Conservation (phyloP, 352 stramenopile species). For the Pilasporangium apinafurcum region DNA sequence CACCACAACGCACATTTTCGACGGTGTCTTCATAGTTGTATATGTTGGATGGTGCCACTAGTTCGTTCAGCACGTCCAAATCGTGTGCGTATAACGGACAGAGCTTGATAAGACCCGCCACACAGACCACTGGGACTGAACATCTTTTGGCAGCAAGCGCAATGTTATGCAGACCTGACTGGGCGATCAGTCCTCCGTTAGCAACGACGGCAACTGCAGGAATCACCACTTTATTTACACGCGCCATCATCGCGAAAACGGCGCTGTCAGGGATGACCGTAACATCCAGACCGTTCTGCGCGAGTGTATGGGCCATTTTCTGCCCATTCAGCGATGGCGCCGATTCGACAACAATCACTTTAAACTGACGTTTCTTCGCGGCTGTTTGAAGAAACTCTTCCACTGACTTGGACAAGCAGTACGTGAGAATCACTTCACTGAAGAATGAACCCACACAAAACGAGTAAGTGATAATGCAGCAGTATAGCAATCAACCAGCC, state of each 20-base stretch:
- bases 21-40: slow-evolving; percentile 89
- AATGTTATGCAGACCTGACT: slow-evolving; percentile 94
- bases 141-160: slow-evolving; percentile 94
- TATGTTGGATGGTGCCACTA: slow-evolving; percentile 83
- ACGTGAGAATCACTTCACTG: slow-evolving; percentile 95
- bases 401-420: slow-evolving; percentile 89
- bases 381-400: slow-evolving; percentile 88
- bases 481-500: background rate
- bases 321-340: slow-evolving; percentile 91
- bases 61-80: slow-evolving; percentile 93
- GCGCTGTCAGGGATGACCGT: slow-evolving; percentile 96
- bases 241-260: slow-evolving; percentile 97
- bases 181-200: slow-evolving; percentile 95
- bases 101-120: slow-evolving; percentile 97
- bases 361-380: slow-evolving; percentile 92
- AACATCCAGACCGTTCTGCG: slow-evolving; percentile 88
- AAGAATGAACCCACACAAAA: slow-evolving; percentile 1
- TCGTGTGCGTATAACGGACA: slow-evolving; percentile 98
- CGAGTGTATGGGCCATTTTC: slow-evolving; percentile 82
- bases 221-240: slow-evolving; percentile 98
- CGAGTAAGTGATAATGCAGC: background rate
- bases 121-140: slow-evolving; percentile 95
- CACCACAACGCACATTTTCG: slow-evolving; percentile 58
- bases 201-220: slow-evolving; percentile 94
- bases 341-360: slow-evolving; percentile 94